Conservation (phyloP, 106 monocot species). For the Dioscorea alata region DNA sequence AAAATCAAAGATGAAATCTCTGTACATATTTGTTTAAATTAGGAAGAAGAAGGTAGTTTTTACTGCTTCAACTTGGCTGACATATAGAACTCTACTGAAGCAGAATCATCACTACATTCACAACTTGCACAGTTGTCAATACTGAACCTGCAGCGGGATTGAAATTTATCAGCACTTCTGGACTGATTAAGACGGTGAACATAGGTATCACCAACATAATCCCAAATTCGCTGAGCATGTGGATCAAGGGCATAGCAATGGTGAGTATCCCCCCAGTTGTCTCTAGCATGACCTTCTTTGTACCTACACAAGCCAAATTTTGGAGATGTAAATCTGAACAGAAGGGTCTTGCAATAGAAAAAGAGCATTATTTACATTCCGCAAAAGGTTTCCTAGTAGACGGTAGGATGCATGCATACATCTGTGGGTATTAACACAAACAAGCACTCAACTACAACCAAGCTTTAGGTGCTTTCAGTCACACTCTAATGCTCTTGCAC, state of each 20-base stretch:
- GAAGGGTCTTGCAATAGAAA: background rate
- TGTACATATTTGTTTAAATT: background rate
- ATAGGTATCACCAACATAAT: slow-evolving; percentile 94
- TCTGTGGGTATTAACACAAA: too few relatives aligned
- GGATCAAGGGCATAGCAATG: slow-evolving; percentile 94
- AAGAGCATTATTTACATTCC: background rate
- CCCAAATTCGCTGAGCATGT: slow-evolving; percentile 81
- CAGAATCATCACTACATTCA: slow-evolving; percentile 48
- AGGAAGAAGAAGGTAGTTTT: slow-evolving; percentile 10
- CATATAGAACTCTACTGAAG: slow-evolving; percentile 48
- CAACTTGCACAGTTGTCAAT: slow-evolving; percentile 44
- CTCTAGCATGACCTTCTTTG: slow-evolving; percentile 89
- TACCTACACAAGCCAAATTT: slow-evolving; percentile 33
- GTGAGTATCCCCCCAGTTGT: slow-evolving; percentile 83
- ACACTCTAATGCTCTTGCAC: too few relatives aligned
- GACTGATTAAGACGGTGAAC: slow-evolving; percentile 95
- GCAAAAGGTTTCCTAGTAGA: too few relatives aligned
- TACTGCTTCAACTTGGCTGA: slow-evolving; percentile 83
- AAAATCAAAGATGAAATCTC: background rate
- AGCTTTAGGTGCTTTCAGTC: too few relatives aligned
- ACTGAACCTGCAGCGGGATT: slow-evolving; percentile 24
- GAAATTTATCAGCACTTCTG: slow-evolving; percentile 59
- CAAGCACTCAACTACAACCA: too few relatives aligned
- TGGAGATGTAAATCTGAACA: background rate
- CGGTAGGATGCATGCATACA: too few relatives aligned